These are phyloP conservation scores for Aureobasidium sp. DNA, from an alignment of 2,329 filamentous ascomycete genomes.

Conservation along the genomic window DNA sequence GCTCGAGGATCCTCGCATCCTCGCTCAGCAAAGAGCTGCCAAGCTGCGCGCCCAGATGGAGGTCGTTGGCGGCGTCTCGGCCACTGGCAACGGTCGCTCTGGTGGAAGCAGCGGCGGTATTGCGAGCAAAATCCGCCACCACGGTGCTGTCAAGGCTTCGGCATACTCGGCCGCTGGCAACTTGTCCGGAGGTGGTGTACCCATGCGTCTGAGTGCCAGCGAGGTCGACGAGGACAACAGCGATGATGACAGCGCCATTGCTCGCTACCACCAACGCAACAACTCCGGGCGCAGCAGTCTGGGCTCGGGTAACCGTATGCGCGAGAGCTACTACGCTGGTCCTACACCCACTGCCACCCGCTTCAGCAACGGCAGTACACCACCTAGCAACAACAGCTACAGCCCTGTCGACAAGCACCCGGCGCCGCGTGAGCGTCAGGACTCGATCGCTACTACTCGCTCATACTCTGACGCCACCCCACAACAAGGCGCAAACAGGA, in stretches of 20 bases:
- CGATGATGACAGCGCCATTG: conserved; percentile 54
- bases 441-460: neutral
- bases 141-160: conserved; percentile 68
- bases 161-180: conserved; percentile 68
- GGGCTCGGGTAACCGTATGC: conserved; percentile 31
- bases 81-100: conserved; percentile 20
- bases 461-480: conserved; percentile 37
- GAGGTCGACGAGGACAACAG: conserved; percentile 86
- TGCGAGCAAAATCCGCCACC: conserved; percentile 78
- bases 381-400: conserved; percentile 35
- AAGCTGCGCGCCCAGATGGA: conserved; percentile 80
- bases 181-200: conserved; percentile 68
- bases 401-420: conserved; percentile 25
- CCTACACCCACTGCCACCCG: conserved; percentile 20
- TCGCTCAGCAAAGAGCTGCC: conserved; percentile 75
- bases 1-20: conserved; percentile 75
- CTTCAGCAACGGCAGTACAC: conserved; percentile 44
- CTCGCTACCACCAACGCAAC: conserved; percentile 55
- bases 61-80: conserved; percentile 54
- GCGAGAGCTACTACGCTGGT: conserved; percentile 26
- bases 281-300: conserved; percentile 65
- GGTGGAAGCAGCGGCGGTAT: conserved; percentile 41
- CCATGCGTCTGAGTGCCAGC: conserved; percentile 84
- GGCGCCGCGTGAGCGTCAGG: conserved; percentile 5
- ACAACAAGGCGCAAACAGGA: conserved; percentile 22